phyloP scores from a whole-genome alignment of 768 basidiomycete genomes.

The Lactarius sp. region DNA sequence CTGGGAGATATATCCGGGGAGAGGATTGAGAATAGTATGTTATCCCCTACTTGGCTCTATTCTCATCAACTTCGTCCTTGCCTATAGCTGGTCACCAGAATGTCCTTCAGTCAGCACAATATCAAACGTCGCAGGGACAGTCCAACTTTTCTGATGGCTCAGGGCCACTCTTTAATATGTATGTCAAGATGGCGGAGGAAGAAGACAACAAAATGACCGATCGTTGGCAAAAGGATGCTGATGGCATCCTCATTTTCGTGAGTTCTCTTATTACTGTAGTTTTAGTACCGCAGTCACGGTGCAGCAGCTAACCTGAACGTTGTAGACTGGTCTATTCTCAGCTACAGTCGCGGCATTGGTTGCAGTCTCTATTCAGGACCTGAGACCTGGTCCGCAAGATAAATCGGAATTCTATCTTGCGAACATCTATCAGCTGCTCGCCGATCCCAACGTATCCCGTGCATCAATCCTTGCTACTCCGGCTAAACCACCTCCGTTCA shows the following conservation, averaged over 20 bases:
- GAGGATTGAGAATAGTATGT: background rate
- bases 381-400: slow-evolving; percentile 13
- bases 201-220: background rate
- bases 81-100: background rate
- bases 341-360: slow-evolving; percentile 10
- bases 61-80: no score
- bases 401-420: slow-evolving; percentile 8
- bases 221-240: background rate
- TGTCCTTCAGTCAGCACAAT: background rate
- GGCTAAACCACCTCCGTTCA: background rate
- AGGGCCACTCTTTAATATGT: background rate
- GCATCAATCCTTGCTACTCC: background rate
- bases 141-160: background rate
- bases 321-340: slow-evolving; percentile 10
- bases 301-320: no score
- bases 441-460: background rate
- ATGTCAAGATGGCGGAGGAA: slow-evolving; percentile 21
- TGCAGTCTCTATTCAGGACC: slow-evolving; percentile 5
- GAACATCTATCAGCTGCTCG: no score
- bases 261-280: background rate
- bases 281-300: no score
- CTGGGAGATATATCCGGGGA: background rate
- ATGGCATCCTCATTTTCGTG: slow-evolving; percentile 13
- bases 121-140: background rate
- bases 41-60: background rate